Conservation (phyloP, 2,329 filamentous ascomycete genomes). For the Cadophora sp. region DNA sequence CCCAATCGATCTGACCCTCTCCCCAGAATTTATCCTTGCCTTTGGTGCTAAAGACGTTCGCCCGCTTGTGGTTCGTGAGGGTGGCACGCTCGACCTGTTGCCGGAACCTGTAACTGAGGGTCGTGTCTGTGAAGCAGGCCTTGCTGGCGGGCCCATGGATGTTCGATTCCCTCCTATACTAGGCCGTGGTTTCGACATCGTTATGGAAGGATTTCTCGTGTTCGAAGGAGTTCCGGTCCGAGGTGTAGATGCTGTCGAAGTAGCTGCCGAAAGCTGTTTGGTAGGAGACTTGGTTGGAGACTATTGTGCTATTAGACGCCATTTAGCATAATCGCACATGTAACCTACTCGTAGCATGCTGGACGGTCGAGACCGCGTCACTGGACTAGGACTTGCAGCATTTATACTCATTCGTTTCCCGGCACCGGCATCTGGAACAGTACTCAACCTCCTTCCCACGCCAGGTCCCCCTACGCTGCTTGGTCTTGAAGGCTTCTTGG, state of each 20-base stretch:
- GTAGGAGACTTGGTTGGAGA: conserved; percentile 82
- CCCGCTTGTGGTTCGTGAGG: conserved; percentile 31
- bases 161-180: conserved; percentile 61
- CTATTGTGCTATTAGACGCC: conserved; percentile 48
- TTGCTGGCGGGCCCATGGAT: conserved; percentile 70
- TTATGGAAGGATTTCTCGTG: conserved; percentile 49
- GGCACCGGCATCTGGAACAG: conserved; percentile 58
- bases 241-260: conserved; percentile 63
- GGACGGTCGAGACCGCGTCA: conserved; percentile 60
- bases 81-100: conserved; percentile 37
- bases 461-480: conserved; percentile 50
- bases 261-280: conserved; percentile 67
- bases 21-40: conserved; percentile 40
- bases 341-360: conserved; percentile 63
- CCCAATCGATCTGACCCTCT: conserved; percentile 41
- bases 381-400: conserved; percentile 75
- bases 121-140: conserved; percentile 46
- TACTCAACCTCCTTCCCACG: conserved; percentile 49
- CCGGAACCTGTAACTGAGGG: conserved; percentile 47
- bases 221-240: conserved; percentile 71
- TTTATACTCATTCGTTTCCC: conserved; percentile 73
- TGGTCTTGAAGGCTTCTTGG: conserved; percentile 48
- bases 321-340: not conserved
- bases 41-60: conserved; percentile 40
- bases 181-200: conserved; percentile 57